phyloP scores from a whole-genome alignment of 2,329 filamentous ascomycete genomes.

The Cadophora sp. region DNA sequence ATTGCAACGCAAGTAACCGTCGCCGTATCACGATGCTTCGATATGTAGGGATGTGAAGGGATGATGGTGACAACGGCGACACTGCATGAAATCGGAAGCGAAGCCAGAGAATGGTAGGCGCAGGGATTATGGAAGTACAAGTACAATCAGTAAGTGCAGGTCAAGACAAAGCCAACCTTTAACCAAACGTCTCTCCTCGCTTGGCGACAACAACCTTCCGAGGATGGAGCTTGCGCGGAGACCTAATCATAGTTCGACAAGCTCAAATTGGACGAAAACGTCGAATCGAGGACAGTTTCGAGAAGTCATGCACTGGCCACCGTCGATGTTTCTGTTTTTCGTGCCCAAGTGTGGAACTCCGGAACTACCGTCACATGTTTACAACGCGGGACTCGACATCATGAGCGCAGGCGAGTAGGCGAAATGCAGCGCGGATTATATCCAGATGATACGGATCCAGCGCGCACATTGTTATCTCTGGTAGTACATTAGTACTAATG shows the following conservation, averaged over 20 bases:
- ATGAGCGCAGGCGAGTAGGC: conserved; percentile 6
- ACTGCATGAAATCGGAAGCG: conserved; percentile 2
- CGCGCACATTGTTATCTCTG: conserved; percentile 8
- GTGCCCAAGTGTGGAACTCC: conserved; percentile 11
- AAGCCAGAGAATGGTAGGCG: neutral
- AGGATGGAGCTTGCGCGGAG: conserved; percentile 6
- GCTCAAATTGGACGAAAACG: conserved; percentile 12
- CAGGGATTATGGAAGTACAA: conserved; percentile 9
- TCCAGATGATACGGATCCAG: conserved; percentile 13
- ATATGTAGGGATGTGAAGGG: neutral
- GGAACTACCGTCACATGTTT: conserved; percentile 4
- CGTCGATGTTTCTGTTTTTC: conserved; percentile 6
- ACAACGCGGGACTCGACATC: conserved; percentile 7
- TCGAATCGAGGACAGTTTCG: conserved; percentile 1
- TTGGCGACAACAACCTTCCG: conserved; percentile 18
- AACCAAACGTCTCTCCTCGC: conserved; percentile 11
- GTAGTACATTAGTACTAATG: conserved; percentile 16
- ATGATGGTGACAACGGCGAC: conserved; percentile 6
- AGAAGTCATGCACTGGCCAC: conserved; percentile 11
- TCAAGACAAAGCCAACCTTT: conserved; percentile 8
- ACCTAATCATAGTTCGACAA: neutral
- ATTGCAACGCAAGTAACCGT: conserved; percentile 1
- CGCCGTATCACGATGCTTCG: neutral
- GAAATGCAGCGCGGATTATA: conserved; percentile 7
- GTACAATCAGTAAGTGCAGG: too few species aligned